phyloP scores from a whole-genome alignment of 176 grass and related monocot species.

The Oryza meridionalis region DNA sequence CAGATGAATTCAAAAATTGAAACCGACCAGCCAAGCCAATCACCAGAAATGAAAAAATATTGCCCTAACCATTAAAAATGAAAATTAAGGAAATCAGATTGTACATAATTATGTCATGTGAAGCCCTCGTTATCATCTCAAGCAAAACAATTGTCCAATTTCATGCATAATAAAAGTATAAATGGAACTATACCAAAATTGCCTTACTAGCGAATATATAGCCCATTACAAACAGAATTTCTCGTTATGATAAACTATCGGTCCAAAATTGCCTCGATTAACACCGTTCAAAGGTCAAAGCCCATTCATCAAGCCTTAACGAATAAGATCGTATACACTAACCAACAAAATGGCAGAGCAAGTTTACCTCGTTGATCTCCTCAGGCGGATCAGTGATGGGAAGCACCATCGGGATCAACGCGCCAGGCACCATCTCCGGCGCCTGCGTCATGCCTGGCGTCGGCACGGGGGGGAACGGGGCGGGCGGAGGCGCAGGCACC shows the following conservation, averaged over 20 bases:
- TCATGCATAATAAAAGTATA: neutral
- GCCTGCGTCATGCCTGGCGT: constrained; percentile 34
- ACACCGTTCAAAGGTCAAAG: too few relatives aligned
- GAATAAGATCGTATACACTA: neutral
- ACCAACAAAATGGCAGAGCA: neutral
- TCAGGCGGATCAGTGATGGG: constrained; percentile 47
- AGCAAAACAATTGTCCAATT: neutral
- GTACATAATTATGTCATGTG: neutral
- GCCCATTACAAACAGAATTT: neutral
- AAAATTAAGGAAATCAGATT: constrained; percentile 28
- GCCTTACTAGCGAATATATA: neutral
- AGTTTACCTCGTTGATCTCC: constrained; percentile 80
- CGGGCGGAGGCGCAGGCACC: neutral
- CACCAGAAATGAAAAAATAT: constrained; percentile 7
- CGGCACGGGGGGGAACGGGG: constrained; percentile 28
- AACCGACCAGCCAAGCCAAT: neutral
- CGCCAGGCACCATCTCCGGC: constrained; percentile 37
- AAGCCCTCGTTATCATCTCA: neutral
- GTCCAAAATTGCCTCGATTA: neutral
- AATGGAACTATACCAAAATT: neutral
- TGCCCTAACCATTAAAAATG: neutral
- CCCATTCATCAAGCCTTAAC: neutral
- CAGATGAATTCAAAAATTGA: neutral
- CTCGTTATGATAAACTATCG: neutral
- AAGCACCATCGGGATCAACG: constrained; percentile 34